These are phyloP conservation scores for Otatea glauca DNA, from an alignment of 176 grass and related monocot genomes.

Conservation along the genomic window DNA sequence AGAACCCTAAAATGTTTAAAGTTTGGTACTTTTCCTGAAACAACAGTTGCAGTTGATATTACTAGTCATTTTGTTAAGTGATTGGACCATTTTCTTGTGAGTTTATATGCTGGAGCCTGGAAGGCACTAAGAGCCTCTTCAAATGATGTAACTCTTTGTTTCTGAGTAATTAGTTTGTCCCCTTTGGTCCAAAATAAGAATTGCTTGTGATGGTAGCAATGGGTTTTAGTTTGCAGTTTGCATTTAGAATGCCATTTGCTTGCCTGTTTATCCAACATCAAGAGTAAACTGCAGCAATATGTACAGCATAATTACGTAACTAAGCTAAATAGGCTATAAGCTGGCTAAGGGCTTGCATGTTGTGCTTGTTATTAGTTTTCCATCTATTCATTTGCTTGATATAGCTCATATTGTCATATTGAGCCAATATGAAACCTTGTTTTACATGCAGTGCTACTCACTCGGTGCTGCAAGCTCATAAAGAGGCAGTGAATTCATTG, in stretches of 20 bases:
- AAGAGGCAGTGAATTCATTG: constrained; percentile 82
- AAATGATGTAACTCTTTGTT: not conserved
- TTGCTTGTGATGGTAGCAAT: not conserved
- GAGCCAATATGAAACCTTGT: constrained; percentile 7
- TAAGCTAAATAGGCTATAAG: constrained; percentile 23
- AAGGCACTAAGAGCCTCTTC: constrained; percentile 10
- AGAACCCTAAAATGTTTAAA: too few species aligned
- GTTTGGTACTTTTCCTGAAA: too few species aligned
- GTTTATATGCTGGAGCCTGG: not conserved
- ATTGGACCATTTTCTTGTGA: not conserved
- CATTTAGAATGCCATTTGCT: not conserved
- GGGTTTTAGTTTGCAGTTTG: constrained; percentile 12
- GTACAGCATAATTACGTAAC: constrained; percentile 11
- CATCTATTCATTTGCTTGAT: constrained; percentile 14
- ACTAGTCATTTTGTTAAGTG: constrained; percentile 16
- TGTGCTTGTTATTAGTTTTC: constrained; percentile 9
- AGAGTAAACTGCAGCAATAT: not conserved
- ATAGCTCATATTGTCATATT: constrained; percentile 8
- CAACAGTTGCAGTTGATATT: too few species aligned
- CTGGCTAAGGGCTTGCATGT: constrained; percentile 15
- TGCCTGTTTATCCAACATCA: constrained; percentile 18
- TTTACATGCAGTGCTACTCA: constrained; percentile 77
- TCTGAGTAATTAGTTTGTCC: not conserved
- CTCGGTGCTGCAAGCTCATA: constrained; percentile 78
- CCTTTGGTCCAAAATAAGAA: constrained; percentile 1